Evolutionary conservation across 208 protist genomes (phyloP), one percentile per base, ranked within the genome.

Genomic region (Acanthamoeba rhysodes): DNA sequence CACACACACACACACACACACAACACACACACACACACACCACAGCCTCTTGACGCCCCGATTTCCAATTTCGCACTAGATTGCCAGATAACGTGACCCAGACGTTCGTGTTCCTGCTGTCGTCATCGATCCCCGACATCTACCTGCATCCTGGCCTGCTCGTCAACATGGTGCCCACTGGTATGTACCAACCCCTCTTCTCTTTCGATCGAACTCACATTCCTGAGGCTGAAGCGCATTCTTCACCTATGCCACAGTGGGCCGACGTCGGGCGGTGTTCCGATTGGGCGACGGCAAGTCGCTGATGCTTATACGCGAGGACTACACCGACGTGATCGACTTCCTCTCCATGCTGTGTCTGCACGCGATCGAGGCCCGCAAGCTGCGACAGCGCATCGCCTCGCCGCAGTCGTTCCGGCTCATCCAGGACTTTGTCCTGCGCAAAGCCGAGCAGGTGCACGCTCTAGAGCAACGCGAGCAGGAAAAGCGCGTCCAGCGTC

Each of bases 341-440:
- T 98, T 98, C 92, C 76, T 98, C 29, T 98, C 98, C 16, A 98
- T 98, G 97, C 96, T 98, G 37, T 98, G 98, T 93, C 97, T 98
- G 14, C 98, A 98, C 96, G 98, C 98, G 57, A 98, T 98, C 90
- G 98, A 98, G 95, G 72, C 72, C 10, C 72, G 72, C 72, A 80
- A 80, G 41, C 72, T 80, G 72, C 72, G 72, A 0, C 72, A 80
- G 41, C 29, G 72, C 9, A 80, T 80, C 29, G 29, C 72, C 10
- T 80, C 72, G 72, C 72, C 72, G 12, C 72, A 48, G 7, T 80
- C 72, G 18, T 80, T 80, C 41, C 27, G 72, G 20, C 4, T 80
- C 32, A 80, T 80, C 22, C 72, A 80, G 72, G 72, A 80, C 72
- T 80, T 80, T 48, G 41, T 80, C 18, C 72, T 80, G 29, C 27